A percentile compares a stretch with the other conserved stretches of the same genome.
Evolutionary conservation across 768 basidiomycete species (phyloP).

Genomic region (Phallus indusiatus): DNA sequence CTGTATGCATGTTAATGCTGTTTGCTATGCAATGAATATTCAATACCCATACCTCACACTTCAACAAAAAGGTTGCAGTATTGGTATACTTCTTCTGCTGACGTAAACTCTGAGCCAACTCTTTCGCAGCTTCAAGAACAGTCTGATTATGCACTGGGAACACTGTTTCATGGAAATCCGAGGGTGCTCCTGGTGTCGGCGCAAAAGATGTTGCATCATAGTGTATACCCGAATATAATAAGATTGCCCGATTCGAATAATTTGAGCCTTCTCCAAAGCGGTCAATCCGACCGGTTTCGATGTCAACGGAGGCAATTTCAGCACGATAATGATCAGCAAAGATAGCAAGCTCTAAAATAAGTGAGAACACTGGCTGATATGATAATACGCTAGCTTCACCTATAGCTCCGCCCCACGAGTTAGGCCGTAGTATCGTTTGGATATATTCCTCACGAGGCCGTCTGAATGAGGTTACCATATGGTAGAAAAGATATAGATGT

Average conservation of each 20-base stretch:
- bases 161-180: slow-evolving; percentile 84
- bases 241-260: slow-evolving; percentile 39
- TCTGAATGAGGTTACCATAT: slow-evolving; percentile 26
- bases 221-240: slow-evolving; percentile 96
- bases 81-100: slow-evolving; percentile 83
- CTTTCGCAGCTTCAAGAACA: slow-evolving; percentile 52
- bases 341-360: slow-evolving; percentile 46
- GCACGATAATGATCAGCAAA: slow-evolving; percentile 73
- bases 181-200: slow-evolving; percentile 63
- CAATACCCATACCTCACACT: slow-evolving; percentile 58
- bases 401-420: slow-evolving; percentile 94
- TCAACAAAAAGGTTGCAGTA: slow-evolving; percentile 82
- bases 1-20: slow-evolving; percentile 25
- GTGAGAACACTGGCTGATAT: neutral
- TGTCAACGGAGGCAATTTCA: slow-evolving; percentile 86
- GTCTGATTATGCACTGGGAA: slow-evolving; percentile 54
- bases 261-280: slow-evolving; percentile 48
- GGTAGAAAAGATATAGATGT: neutral
- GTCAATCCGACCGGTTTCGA: slow-evolving; percentile 87
- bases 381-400: slow-evolving; percentile 29
- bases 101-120: slow-evolving; percentile 64
- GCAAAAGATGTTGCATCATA: slow-evolving; percentile 88
- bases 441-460: slow-evolving; percentile 65
- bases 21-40: neutral
- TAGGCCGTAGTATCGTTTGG: slow-evolving; percentile 64